phyloP scores from a whole-genome alignment of 2,329 filamentous ascomycete genomes.

The Zymoseptoria pseudotritici region DNA sequence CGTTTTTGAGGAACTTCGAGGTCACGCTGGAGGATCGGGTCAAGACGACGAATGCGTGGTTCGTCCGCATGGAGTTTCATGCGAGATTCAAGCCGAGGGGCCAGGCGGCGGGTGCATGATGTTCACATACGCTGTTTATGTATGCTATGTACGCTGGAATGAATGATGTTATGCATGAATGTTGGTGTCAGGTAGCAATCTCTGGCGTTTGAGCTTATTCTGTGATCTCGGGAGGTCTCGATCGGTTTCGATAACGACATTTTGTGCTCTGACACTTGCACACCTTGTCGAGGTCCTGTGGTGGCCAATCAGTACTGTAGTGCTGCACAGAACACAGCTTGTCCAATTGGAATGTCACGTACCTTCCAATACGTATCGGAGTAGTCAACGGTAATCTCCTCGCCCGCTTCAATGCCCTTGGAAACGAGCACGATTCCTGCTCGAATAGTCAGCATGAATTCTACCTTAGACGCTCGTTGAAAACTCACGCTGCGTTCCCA shows the following conservation, averaged over 20 bases:
- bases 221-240: constrained; percentile 6
- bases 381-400: constrained; percentile 53
- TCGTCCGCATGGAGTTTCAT: constrained; percentile 41
- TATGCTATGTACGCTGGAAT: neutral
- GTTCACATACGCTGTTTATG: neutral
- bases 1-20: constrained; percentile 59
- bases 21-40: constrained; percentile 40
- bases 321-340: neutral
- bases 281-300: constrained; percentile 43
- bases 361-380: constrained; percentile 50
- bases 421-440: constrained; percentile 46
- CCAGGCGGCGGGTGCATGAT: too few relatives aligned
- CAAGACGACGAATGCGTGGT: constrained; percentile 49
- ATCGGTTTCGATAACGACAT: constrained; percentile 39
- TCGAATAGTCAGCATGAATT: neutral
- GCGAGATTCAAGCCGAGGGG: constrained; percentile 30
- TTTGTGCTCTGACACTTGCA: constrained; percentile 49
- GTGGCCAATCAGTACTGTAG: neutral
- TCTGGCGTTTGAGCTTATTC: neutral
- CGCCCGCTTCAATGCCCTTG: constrained; percentile 45
- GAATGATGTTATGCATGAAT: neutral
- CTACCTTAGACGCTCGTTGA: neutral
- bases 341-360: constrained; percentile 1
- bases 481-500: constrained; percentile 39
- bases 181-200: neutral